Conservation (phyloP, 1,284 basidiomycete genomes). For the Coniferiporia sulphurascens region DNA sequence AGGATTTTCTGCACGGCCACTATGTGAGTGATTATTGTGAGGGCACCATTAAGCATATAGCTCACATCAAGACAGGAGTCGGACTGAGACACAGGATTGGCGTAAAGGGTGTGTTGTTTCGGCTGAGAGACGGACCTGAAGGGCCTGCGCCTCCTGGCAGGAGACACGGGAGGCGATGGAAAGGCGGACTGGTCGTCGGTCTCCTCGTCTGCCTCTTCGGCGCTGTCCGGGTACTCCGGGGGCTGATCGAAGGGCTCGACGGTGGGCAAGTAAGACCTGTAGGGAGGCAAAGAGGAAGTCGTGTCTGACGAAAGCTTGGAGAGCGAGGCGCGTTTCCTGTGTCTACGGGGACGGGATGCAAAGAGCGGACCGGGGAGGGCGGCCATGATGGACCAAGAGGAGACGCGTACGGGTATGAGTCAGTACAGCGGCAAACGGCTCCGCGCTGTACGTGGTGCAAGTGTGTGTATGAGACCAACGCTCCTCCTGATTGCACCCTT, state of each 20-base stretch:
- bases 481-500: neutral
- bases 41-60: constrained; percentile 7
- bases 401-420: neutral
- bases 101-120: constrained; percentile 21
- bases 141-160: constrained; percentile 22
- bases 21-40: constrained; percentile 9
- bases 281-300: constrained; percentile 60
- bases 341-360: constrained; percentile 20
- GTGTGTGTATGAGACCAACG: neutral
- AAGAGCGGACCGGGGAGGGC: constrained; percentile 9
- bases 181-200: constrained; percentile 37
- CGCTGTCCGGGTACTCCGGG: constrained; percentile 70
- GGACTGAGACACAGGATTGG: constrained; percentile 27
- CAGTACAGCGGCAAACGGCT: neutral
- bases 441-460: neutral
- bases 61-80: constrained; percentile 20
- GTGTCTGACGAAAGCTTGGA: constrained; percentile 66
- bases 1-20: constrained; percentile 56
- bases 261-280: constrained; percentile 36
- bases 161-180: constrained; percentile 19
- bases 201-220: constrained; percentile 72
- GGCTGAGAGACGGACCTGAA: constrained; percentile 16
- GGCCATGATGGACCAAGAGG: neutral
- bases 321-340: constrained; percentile 52
- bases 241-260: constrained; percentile 49